Conservation (phyloP, 331 rosid genomes). For the Quercus lobata region DNA sequence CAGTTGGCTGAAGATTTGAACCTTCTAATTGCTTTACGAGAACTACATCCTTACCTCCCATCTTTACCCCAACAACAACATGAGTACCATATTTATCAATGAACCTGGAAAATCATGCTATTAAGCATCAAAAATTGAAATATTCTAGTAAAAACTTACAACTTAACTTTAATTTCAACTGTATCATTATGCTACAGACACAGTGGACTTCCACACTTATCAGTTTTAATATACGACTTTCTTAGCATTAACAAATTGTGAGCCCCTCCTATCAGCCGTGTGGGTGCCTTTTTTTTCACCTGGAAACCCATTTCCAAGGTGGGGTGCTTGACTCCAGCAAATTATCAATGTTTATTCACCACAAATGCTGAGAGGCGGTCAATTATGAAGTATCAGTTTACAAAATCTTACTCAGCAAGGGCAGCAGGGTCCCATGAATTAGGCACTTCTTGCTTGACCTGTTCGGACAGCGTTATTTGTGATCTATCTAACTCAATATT, state of each 20-base stretch:
- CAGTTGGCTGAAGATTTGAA: slow-evolving; percentile 51
- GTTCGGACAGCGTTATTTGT: slow-evolving; percentile 46
- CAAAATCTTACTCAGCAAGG: slow-evolving; percentile 62
- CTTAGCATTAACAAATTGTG: neutral
- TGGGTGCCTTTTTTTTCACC: neutral
- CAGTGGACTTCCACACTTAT: neutral
- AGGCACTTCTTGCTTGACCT: slow-evolving; percentile 68
- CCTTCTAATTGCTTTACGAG: slow-evolving; percentile 58
- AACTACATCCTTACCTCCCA: slow-evolving; percentile 65
- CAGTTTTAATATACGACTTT: neutral
- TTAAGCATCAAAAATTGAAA: slow-evolving; percentile 1
- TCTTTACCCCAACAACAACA: slow-evolving; percentile 59
- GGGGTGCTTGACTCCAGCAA: no score
- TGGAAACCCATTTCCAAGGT: no score
- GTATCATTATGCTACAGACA: neutral
- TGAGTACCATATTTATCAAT: slow-evolving; percentile 72
- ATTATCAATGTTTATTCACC: neutral
- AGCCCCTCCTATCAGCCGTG: neutral
- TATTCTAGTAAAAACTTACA: neutral
- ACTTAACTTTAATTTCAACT: neutral
- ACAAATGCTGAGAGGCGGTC: neutral
- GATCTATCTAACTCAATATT: slow-evolving; percentile 61
- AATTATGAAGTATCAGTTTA: neutral
- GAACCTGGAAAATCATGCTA: slow-evolving; percentile 44
- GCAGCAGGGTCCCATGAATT: slow-evolving; percentile 81